Evolutionary conservation across 2,329 filamentous ascomycete genomes (phyloP), one percentile per base, ranked within the genome.

Genomic region (Fusarium scirpi): DNA sequence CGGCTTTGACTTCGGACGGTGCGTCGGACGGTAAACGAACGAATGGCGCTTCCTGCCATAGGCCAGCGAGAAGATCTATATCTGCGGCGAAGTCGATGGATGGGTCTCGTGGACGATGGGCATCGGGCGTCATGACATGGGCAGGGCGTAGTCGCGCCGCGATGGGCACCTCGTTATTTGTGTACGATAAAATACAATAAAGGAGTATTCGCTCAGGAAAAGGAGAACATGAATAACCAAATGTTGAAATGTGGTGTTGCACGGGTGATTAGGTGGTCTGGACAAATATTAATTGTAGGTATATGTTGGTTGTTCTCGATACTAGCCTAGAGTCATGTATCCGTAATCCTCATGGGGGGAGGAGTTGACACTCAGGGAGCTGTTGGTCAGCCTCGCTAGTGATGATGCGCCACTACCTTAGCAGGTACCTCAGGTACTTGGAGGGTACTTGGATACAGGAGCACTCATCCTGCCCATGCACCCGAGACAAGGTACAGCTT

Each of bases 41-140:
- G 72, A 91, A 90, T 3, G 85, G 85, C 6, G 86, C 86, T 58
- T 87, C 84, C 69, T 88, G 86, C 89, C 89, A 91, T 32, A 91
- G 83, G 13, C 85, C 86, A 52, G 85, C 84, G 22, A 89, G 77
- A 52, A 90, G 75, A 60, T 88, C 86, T 30, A 80, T 73, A 29
- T 87, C 85, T 54, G 76, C 48, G 73, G 60, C 70, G 65, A 71
- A 74, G 67, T 74, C 73, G 18, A 62, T 61, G 40, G 65, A 60
- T 54, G 61, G 45, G 54, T 58, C 64, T 58, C 64, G 59, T 43
- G 58, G 62, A 60, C 63, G 72, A 58, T 46, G 41, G 49, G 57
- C 52, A 59, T 75, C 67, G 62, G 74, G 65, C 65, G 70, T 74
- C 72, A 75, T 76, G 67, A 65, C 71, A 76, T 76, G 69, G 54